Percentiles rank a stretch among this genome's conserved stretches.
These are phyloP conservation scores for Aspergillus pseudonomiae DNA, from an alignment of 2,329 filamentous ascomycete genomes.

Conservation along the genomic window DNA sequence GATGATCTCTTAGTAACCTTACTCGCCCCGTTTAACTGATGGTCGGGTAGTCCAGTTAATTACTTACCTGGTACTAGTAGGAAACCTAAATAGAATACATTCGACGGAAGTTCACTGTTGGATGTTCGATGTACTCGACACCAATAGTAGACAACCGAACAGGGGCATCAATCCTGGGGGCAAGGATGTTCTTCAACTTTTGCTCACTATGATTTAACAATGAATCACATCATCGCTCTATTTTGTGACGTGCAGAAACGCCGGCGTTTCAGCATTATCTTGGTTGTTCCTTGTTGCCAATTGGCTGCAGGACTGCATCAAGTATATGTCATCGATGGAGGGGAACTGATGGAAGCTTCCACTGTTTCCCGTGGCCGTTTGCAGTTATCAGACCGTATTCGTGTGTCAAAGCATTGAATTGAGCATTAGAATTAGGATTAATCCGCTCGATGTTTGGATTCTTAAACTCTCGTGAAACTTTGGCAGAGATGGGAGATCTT, in stretches of 20 bases:
- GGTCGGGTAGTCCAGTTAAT: neutral
- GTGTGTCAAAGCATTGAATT: neutral
- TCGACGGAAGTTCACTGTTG: neutral
- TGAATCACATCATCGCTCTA: constrained; percentile 19
- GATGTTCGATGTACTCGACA: neutral
- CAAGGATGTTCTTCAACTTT: neutral
- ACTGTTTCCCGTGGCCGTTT: constrained; percentile 14
- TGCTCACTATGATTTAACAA: neutral
- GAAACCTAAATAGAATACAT: neutral
- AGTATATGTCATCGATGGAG: constrained; percentile 17
- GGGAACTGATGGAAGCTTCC: constrained; percentile 13
- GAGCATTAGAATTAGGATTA: constrained; percentile 7
- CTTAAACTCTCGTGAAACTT: constrained; percentile 8
- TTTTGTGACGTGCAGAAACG: constrained; percentile 15
- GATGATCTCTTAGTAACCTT: constrained; percentile 1
- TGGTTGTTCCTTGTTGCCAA: neutral
- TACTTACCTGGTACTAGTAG: neutral
- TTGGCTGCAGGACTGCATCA: constrained; percentile 3
- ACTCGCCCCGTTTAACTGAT: neutral
- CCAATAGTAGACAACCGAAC: neutral
- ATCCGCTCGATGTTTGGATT: constrained; percentile 7
- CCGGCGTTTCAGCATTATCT: constrained; percentile 12
- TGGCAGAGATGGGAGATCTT: constrained; percentile 4
- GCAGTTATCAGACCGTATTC: neutral
- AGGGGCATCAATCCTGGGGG: neutral